Base-by-base conservation (phyloP, 2,329 filamentous ascomycete genomes). In the Neopestalotiopsis clavispora region DNA sequence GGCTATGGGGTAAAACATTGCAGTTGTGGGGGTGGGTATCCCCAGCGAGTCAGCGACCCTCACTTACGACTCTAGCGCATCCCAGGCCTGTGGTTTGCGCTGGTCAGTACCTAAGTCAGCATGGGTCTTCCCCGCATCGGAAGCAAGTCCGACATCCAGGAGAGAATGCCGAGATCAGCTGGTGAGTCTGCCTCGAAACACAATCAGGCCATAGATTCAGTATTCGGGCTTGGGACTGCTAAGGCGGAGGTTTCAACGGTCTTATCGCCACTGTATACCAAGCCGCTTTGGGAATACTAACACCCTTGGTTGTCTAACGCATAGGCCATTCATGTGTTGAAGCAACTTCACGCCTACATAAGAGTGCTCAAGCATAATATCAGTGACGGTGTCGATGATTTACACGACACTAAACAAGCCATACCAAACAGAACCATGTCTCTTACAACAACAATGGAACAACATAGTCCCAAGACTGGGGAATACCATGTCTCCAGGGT, bases 401-500 rank as follows among this genome's bases (percentile, higher is more conserved):
- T 20, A 12, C 5, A 20, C 45, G 17, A 52, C 20, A 28, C 3
- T 28, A 28, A 7, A 28, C 30, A 59, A 3, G 23, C 7, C n/a
- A 30, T 6, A 58, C 7, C 57, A 14, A 5, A 30, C 10, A 14
- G 28, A 32, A 20, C 49, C 67, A 23, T 20, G 42, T 40, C 62
- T 40, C 20, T 65, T 13, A 57, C 45, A 14, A 14, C 42, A 20
- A 61, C 34, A 12, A 23, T 30, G 32, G 40, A 28, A 10, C 4
- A 38, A 23, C 28, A 28, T 23, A 23, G 10, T 14, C 61, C 61
- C n/a, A 65, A 40, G 14, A 59, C 28, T 7, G 30, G 38, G 5
- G 62, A 34, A 23, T 28, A 38, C n/a, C 49, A 45, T 17, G 60
- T 70, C 34, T 58, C 45, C 20, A 59, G 69, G 13, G 69, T 69